Evolutionary conservation across 805 yeast genomes (phyloP).

Genomic region (Tetrapisispora nanseiensis): DNA sequence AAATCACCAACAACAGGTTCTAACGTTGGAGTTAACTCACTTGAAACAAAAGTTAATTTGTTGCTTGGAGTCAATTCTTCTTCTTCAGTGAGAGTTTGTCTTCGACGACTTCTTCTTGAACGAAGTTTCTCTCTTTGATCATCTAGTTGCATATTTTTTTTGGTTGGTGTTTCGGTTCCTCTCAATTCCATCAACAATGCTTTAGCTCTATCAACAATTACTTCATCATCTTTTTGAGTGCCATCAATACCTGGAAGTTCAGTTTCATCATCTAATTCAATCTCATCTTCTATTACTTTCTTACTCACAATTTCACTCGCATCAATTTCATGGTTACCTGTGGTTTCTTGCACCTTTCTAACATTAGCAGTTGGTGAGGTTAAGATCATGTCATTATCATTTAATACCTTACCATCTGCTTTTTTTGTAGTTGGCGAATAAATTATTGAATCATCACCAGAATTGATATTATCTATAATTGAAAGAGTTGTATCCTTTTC

Average conservation of each 20-base stretch:
- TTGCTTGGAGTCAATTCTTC: constrained; percentile 5
- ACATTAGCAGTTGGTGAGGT: constrained; percentile 5
- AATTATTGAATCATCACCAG: constrained; percentile 21
- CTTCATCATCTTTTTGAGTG: constrained; percentile 20
- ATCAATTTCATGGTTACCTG: background rate
- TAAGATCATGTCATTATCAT: constrained; percentile 1
- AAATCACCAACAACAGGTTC: background rate
- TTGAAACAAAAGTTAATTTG: constrained; percentile 11
- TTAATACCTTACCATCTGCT: background rate
- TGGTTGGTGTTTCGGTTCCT: constrained; percentile 25
- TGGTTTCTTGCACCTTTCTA: background rate
- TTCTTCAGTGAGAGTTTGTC: constrained; percentile 5
- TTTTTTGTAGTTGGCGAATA: constrained; percentile 17
- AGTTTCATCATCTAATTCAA: background rate
- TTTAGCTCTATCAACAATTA: constrained; percentile 44
- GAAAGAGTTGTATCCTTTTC: constrained; percentile 15
- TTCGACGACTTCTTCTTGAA: constrained; percentile 13
- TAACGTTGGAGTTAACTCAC: background rate
- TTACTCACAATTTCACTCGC: background rate
- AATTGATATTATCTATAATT: constrained; percentile 14
- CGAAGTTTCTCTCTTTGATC: constrained; percentile 24
- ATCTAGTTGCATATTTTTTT: constrained; percentile 14
- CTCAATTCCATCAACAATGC: constrained; percentile 53
- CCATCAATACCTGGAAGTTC: background rate
- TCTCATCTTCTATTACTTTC: background rate